Evolutionary conservation across 2,329 filamentous ascomycete genomes (phyloP).

Genomic region (Beauveria sp.): DNA sequence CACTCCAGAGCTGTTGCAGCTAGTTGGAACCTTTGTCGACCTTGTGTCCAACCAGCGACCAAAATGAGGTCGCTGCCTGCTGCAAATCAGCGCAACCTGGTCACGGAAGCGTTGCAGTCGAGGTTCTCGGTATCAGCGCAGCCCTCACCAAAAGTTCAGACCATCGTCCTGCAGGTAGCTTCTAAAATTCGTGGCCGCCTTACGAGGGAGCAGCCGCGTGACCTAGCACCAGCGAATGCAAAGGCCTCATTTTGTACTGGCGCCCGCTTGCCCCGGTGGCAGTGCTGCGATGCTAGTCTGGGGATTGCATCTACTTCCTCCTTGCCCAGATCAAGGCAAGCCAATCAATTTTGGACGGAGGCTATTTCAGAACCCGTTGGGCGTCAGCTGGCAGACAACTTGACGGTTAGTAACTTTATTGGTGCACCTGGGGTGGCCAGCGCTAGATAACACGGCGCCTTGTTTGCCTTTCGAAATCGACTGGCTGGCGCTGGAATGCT

Average conservation of each 20-base stretch:
- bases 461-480: background rate
- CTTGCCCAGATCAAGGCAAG: background rate
- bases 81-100: background rate
- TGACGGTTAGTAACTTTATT: background rate
- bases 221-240: background rate
- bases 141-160: background rate
- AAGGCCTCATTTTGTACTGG: background rate
- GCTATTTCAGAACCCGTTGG: background rate
- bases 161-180: background rate
- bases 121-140: background rate
- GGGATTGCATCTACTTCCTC: background rate
- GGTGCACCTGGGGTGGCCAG: background rate
- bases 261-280: background rate
- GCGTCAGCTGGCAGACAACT: slow-evolving; percentile 2
- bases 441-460: background rate
- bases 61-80: background rate
- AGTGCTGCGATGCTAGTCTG: slow-evolving; percentile 3
- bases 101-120: background rate
- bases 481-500: background rate
- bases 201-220: background rate
- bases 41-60: background rate
- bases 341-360: background rate
- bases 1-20: background rate
- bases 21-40: too few relatives aligned
- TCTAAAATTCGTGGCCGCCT: background rate